A percentile compares a stretch with the other conserved stretches of the same genome.
Conservation (phyloP, 495 filamentous ascomycete species). For the Rostrohypoxylon terebratum region DNA sequence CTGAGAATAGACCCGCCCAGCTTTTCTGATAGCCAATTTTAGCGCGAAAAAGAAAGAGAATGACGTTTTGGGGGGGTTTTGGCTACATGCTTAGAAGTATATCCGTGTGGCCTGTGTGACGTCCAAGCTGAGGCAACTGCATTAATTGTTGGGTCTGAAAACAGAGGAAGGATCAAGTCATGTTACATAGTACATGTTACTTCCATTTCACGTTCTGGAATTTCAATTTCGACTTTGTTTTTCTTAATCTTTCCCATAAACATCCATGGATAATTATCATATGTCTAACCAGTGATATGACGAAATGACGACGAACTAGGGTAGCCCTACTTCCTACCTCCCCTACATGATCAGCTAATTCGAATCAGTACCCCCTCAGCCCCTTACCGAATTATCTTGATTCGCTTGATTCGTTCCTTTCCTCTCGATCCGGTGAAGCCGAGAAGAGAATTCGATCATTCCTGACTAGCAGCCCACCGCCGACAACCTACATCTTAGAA, state of each 20-base stretch:
- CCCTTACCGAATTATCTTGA: slow-evolving; percentile 14
- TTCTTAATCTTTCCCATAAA: slow-evolving; percentile 1
- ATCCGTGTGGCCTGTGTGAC: neutral
- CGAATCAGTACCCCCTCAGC: slow-evolving; percentile 7
- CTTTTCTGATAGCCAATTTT: neutral
- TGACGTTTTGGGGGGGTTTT: neutral
- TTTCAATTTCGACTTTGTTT: neutral
- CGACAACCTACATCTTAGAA: neutral
- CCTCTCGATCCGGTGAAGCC: slow-evolving; percentile 33
- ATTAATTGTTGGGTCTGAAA: slow-evolving; percentile 3
- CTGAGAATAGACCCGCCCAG: neutral
- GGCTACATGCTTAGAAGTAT: neutral
- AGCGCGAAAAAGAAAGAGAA: neutral
- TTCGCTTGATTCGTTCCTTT: slow-evolving; percentile 11
- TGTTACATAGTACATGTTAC: neutral
- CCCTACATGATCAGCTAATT: slow-evolving; percentile 4
- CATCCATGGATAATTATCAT: neutral
- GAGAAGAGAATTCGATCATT: slow-evolving; percentile 3
- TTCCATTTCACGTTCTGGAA: slow-evolving; percentile 2
- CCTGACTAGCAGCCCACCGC: neutral
- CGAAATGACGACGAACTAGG: slow-evolving; percentile 15
- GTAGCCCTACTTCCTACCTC: neutral
- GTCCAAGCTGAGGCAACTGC: slow-evolving; percentile 15
- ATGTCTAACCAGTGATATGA: neutral
- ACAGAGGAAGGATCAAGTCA: slow-evolving; percentile 1